These are phyloP conservation scores for Linum trigynum DNA, from an alignment of 345 rosid genomes.

Conservation along the genomic window DNA sequence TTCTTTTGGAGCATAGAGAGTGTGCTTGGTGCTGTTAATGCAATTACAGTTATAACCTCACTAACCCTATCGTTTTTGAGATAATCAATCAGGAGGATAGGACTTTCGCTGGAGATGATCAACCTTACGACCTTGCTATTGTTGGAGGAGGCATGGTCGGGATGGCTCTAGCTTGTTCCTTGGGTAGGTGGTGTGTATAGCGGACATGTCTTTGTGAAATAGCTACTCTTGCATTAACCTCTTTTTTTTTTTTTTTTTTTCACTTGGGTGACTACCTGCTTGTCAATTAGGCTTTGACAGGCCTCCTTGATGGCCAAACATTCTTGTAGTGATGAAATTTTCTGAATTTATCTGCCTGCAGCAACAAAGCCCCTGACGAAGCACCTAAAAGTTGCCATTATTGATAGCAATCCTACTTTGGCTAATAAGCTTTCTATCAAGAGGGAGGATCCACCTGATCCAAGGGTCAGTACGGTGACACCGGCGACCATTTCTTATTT, in stretches of 20 bases:
- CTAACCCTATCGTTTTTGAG: conserved; percentile 15
- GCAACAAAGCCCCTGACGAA: conserved; percentile 71
- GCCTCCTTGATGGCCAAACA: background rate
- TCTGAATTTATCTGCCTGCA: conserved; percentile 24
- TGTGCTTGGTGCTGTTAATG: background rate
- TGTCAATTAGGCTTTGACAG: background rate
- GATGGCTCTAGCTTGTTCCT: conserved; percentile 85
- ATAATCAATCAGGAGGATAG: conserved; percentile 16
- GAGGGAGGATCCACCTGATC: conserved; percentile 70
- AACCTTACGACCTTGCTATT: conserved; percentile 71
- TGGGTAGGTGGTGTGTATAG: conserved; percentile 35
- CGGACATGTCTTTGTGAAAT: background rate
- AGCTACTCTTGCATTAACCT: background rate
- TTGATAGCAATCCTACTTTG: conserved; percentile 76
- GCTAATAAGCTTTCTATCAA: conserved; percentile 35
- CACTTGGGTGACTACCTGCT: background rate
- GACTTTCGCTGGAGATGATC: conserved; percentile 14
- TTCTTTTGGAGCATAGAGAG: background rate
- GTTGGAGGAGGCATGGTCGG: conserved; percentile 99
- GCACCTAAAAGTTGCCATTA: conserved; percentile 72
- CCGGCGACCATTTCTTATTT: conserved; percentile 74
- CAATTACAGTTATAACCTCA: background rate
- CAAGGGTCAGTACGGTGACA: conserved; percentile 89
- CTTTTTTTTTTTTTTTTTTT: too few relatives aligned
- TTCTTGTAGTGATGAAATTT: background rate